Conservation (phyloP, 2,329 filamentous ascomycete genomes). For the Penicillium sp. region DNA sequence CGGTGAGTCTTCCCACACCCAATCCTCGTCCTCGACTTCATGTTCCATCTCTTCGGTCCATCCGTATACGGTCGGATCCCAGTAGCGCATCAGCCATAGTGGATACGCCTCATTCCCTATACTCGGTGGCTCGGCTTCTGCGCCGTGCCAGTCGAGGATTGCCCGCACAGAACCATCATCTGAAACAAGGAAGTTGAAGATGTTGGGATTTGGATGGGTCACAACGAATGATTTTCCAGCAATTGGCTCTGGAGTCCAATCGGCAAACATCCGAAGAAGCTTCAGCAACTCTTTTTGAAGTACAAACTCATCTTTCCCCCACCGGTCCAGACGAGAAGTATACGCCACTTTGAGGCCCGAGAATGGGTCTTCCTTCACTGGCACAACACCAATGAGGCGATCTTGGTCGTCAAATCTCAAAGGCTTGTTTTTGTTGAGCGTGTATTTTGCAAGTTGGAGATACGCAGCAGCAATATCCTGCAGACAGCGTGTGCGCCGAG, state of each 20-base stretch:
- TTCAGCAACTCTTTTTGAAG: background rate
- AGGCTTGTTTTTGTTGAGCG: background rate
- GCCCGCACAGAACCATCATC: background rate
- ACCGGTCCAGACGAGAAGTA: background rate
- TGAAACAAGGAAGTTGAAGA: background rate
- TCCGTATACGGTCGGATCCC: background rate
- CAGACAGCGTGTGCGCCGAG: background rate
- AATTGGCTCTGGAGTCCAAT: background rate
- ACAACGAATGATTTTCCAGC: background rate
- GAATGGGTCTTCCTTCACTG: background rate
- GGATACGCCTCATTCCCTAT: background rate
- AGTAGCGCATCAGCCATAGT: background rate
- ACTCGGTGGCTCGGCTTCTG: background rate
- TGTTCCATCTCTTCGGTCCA: background rate
- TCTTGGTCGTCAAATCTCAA: background rate
- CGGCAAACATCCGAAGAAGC: conserved; percentile 1
- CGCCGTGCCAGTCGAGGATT: background rate
- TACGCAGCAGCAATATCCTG: background rate
- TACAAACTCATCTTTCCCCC: background rate
- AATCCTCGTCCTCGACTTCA: background rate
- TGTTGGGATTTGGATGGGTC: background rate
- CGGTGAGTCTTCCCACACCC: background rate
- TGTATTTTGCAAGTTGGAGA: background rate
- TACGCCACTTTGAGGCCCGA: background rate
- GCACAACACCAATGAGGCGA: background rate